A percentile compares a stretch with the other conserved stretches of the same genome.
These are phyloP conservation scores for Sedum album DNA, from an alignment of 164 flowering plant species.

Conservation along the genomic window DNA sequence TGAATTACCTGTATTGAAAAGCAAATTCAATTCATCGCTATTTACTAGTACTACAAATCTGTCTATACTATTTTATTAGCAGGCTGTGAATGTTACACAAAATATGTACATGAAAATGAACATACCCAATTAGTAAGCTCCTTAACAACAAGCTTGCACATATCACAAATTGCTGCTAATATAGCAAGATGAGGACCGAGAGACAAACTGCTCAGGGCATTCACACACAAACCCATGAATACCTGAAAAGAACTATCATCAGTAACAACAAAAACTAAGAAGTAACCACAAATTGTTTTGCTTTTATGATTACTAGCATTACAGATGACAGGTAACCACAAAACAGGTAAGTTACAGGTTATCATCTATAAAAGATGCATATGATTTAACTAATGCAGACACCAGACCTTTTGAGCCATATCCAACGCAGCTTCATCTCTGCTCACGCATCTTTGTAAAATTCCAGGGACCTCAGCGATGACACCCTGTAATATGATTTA, in stretches of 20 bases:
- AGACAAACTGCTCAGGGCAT: conserved; percentile 52
- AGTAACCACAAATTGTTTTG: not conserved
- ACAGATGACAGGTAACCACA: not conserved
- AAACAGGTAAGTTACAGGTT: not conserved
- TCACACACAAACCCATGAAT: conserved; percentile 76
- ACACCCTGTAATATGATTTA: conserved; percentile 36
- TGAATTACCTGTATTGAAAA: conserved; percentile 57
- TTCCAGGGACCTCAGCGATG: conserved; percentile 78
- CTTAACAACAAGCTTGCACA: conserved; percentile 93
- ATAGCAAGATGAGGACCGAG: conserved; percentile 72
- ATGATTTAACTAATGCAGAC: not conserved
- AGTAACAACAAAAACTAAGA: not conserved
- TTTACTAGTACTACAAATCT: not conserved
- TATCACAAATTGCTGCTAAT: conserved; percentile 83
- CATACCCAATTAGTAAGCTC: conserved; percentile 94
- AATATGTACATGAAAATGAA: not conserved
- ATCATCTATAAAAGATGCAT: not conserved
- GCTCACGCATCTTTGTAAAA: conserved; percentile 72
- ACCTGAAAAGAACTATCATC: conserved; percentile 35
- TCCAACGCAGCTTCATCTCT: conserved; percentile 97
- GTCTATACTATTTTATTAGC: no score
- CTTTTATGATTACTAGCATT: not conserved
- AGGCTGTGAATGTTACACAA: not conserved
- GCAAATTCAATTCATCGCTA: not conserved
- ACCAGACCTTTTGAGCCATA: conserved; percentile 80